Percentiles rank a stretch among this genome's conserved stretches.
Evolutionary conservation across 345 rosid genomes (phyloP).

Genomic region (Eucalyptus rudis): DNA sequence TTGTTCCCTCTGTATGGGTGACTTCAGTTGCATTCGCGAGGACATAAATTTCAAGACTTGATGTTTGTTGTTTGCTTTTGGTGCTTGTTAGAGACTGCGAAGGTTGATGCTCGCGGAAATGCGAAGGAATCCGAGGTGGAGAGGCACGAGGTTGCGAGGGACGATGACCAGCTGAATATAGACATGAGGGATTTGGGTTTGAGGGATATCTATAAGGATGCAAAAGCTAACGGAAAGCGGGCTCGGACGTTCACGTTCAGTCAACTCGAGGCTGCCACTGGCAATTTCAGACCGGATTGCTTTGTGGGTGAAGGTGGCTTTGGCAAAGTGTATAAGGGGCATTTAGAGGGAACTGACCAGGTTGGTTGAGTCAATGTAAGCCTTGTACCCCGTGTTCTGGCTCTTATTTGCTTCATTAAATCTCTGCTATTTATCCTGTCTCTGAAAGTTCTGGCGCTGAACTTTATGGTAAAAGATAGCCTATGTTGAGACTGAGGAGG

Average conservation of each 20-base stretch:
- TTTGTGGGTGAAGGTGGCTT: conserved; percentile 90
- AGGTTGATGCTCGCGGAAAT: conserved; percentile 26
- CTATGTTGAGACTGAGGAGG: not conserved
- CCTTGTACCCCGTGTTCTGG: not conserved
- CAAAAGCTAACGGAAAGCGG: conserved; percentile 1
- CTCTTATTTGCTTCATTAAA: not conserved
- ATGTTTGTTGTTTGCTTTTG: not conserved
- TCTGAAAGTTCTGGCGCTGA: not conserved
- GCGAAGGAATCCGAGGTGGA: conserved; percentile 1
- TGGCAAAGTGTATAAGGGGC: conserved; percentile 72
- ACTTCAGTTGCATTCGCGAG: not conserved
- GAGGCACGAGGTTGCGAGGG: conserved; percentile 13
- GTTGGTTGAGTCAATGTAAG: conserved; percentile 16
- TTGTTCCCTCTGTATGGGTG: not conserved
- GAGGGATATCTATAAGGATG: conserved; percentile 27
- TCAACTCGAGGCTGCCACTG: conserved; percentile 50
- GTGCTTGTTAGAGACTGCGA: conserved; percentile 20
- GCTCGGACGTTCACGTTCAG: conserved; percentile 44
- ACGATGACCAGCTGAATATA: conserved; percentile 37
- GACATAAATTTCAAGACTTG: not conserved
- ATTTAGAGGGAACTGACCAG: conserved; percentile 44
- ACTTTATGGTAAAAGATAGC: not conserved
- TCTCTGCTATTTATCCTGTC: not conserved
- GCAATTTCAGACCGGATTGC: conserved; percentile 50
- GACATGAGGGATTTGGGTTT: conserved; percentile 43